A percentile compares a stretch with the other conserved stretches of the same genome.
These are phyloP conservation scores for Hypholoma sublateritium DNA, from an alignment of 768 basidiomycete species.

Conservation along the genomic window DNA sequence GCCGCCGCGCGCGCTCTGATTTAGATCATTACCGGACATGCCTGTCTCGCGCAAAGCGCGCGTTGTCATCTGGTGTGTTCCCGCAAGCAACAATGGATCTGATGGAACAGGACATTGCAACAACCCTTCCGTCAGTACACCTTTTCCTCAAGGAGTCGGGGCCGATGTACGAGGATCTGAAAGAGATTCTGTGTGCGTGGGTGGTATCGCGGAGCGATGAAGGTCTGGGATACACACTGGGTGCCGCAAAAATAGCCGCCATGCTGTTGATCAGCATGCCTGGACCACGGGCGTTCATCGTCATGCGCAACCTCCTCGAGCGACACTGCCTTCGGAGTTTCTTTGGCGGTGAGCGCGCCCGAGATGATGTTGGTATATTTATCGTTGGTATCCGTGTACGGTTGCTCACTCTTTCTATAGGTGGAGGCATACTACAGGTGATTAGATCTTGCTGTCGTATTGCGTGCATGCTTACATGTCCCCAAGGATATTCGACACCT, in stretches of 20 bases:
- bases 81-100: slow-evolving; percentile 58
- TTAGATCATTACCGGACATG: slow-evolving; percentile 74
- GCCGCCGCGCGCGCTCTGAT: background rate
- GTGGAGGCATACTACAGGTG: slow-evolving; percentile 92
- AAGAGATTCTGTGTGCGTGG: slow-evolving; percentile 86
- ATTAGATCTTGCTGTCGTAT: slow-evolving; percentile 10
- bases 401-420: slow-evolving; percentile 35
- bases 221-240: slow-evolving; percentile 71
- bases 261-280: slow-evolving; percentile 88
- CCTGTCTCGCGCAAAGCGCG: slow-evolving; percentile 71
- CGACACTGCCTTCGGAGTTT: slow-evolving; percentile 85
- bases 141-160: slow-evolving; percentile 78
- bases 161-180: slow-evolving; percentile 78
- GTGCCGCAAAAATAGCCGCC: slow-evolving; percentile 74
- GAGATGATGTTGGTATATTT: slow-evolving; percentile 70
- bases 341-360: slow-evolving; percentile 67
- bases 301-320: slow-evolving; percentile 84
- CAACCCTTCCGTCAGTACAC: slow-evolving; percentile 74
- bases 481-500: slow-evolving; percentile 84
- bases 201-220: slow-evolving; percentile 83
- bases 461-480: slow-evolving; percentile 7
- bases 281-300: slow-evolving; percentile 69
- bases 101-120: slow-evolving; percentile 74
- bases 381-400: slow-evolving; percentile 2
- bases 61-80: slow-evolving; percentile 63